These are phyloP conservation scores for Marchantia polymorpha DNA, from an alignment of 225 moss, liverwort and hornwort genomes.

Conservation along the genomic window DNA sequence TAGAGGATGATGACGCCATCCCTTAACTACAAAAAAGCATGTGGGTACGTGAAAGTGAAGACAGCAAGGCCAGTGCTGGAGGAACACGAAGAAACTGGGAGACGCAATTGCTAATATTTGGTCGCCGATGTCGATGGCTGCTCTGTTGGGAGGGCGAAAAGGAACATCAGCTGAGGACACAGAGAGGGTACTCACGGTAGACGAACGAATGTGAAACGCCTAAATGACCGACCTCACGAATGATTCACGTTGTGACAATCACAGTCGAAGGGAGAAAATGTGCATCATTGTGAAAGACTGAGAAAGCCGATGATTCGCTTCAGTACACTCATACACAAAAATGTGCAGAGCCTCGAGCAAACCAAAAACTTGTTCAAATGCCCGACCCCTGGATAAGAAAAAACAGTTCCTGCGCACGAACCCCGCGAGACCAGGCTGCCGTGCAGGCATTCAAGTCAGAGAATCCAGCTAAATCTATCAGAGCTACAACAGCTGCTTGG, in stretches of 20 bases:
- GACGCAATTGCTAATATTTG: background rate
- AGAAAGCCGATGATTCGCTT: background rate
- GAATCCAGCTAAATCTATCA: constrained; percentile 14
- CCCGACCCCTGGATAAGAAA: background rate
- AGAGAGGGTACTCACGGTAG: background rate
- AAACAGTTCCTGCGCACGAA: background rate
- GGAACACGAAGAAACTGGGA: background rate
- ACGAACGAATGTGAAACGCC: background rate
- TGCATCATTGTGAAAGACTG: background rate
- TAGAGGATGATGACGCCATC: constrained; percentile 51
- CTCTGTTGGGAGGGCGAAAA: background rate
- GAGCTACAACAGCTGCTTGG: background rate
- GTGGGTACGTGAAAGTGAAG: background rate
- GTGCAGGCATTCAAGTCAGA: background rate
- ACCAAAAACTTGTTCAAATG: background rate
- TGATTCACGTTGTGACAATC: background rate
- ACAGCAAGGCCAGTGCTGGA: background rate
- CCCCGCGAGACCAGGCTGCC: background rate
- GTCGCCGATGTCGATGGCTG: background rate
- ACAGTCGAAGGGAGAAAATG: constrained; percentile 4
- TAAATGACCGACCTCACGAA: background rate
- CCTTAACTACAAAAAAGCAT: constrained; percentile 9
- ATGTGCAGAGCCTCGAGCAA: background rate
- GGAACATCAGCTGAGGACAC: constrained; percentile 4
- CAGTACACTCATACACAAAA: background rate